Evolutionary conservation across 1,139 yeast genomes (phyloP).

Genomic region (Pichia sp.): DNA sequence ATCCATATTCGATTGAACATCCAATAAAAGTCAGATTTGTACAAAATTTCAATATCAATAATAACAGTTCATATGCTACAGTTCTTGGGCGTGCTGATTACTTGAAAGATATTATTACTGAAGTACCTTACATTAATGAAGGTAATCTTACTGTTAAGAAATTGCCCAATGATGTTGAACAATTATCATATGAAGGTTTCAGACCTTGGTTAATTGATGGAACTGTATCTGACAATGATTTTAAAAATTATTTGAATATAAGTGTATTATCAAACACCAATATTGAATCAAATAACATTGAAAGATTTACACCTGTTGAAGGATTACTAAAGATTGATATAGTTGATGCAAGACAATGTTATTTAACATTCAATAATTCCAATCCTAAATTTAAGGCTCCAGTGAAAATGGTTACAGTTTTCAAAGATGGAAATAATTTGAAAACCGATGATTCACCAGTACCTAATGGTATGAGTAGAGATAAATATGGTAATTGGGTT

Average conservation of each 20-base stretch:
- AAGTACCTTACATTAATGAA: slow-evolving; percentile 51
- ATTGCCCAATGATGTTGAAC: slow-evolving; percentile 36
- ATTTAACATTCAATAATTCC: slow-evolving; percentile 40
- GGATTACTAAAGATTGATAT: slow-evolving; percentile 57
- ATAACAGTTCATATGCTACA: slow-evolving; percentile 28
- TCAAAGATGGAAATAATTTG: slow-evolving; percentile 30
- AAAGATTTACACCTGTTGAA: slow-evolving; percentile 59
- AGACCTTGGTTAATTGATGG: slow-evolving; percentile 50
- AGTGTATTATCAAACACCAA: slow-evolving; percentile 46
- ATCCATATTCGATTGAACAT: slow-evolving; percentile 49
- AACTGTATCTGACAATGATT: slow-evolving; percentile 28
- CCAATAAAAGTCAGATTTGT: slow-evolving; percentile 68
- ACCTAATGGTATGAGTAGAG: slow-evolving; percentile 48
- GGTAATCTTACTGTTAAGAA: slow-evolving; percentile 32
- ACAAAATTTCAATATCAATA: slow-evolving; percentile 44
- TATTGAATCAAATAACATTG: slow-evolving; percentile 24
- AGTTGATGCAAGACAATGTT: slow-evolving; percentile 58
- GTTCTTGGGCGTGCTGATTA: slow-evolving; percentile 48
- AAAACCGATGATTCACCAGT: slow-evolving; percentile 10
- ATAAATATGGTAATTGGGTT: slow-evolving; percentile 43
- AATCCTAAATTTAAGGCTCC: slow-evolving; percentile 38
- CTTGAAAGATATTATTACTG: slow-evolving; percentile 38
- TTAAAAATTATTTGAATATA: slow-evolving; percentile 40
- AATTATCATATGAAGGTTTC: slow-evolving; percentile 45
- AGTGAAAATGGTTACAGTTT: slow-evolving; percentile 52